These are phyloP conservation scores for Quercus mongolica DNA, from an alignment of 306 rosid species.

Conservation along the genomic window DNA sequence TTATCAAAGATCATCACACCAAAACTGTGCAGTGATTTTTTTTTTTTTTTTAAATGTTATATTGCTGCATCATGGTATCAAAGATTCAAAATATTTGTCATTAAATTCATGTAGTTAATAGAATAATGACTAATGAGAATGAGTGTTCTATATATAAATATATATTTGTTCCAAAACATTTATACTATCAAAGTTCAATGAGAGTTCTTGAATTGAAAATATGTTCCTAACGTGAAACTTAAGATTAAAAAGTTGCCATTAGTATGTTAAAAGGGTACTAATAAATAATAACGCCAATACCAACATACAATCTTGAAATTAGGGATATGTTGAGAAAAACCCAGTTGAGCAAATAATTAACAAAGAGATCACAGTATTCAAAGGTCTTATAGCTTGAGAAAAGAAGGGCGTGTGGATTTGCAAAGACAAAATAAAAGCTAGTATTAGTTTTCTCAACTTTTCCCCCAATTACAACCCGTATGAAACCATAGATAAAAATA, in stretches of 20 bases:
- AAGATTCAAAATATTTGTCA: not conserved
- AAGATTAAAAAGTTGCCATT: no score
- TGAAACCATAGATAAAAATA: constrained; percentile 29
- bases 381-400: not conserved
- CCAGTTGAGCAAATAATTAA: not conserved
- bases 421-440: not conserved
- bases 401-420: constrained; percentile 18
- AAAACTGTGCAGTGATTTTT: rapidly evolving
- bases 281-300: not conserved
- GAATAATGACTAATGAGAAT: not conserved
- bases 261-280: not conserved
- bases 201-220: not conserved
- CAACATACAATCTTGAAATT: not conserved
- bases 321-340: not conserved
- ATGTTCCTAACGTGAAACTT: not conserved
- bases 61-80: not conserved
- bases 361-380: not conserved
- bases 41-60: not conserved
- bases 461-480: not conserved
- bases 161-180: not conserved
- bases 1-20: no score
- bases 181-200: not conserved
- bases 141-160: not conserved
- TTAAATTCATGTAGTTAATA: not conserved
- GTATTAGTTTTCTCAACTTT: constrained; percentile 8